Base-by-base conservation (phyloP, 2,329 filamentous ascomycete species). In the Alternaria ventricosa region DNA sequence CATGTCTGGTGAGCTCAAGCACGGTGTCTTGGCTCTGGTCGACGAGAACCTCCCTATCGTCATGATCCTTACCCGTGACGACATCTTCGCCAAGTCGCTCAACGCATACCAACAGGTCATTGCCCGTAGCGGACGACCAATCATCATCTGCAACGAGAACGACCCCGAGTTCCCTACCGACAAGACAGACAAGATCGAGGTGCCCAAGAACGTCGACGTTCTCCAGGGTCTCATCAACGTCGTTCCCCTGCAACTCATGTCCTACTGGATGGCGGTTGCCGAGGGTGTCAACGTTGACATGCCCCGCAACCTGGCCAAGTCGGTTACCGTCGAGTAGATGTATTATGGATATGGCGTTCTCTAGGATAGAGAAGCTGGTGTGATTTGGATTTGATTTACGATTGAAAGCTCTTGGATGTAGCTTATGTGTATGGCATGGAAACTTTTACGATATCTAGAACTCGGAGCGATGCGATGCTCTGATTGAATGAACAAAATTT, bases 91-190 rank as follows among this genome's bases (percentile, higher is more conserved):
- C 81, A 99, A 99, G 86, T 98, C 96, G n/a, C 87, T 99, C 78
- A 99, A 99, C 82, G 96, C 96, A 76, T 99, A 98, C 83, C 96
- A 99, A 85, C 96, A 99, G 87, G 96, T 99, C 78, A 95, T 97
- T 86, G 96, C 96, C 73, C 95, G 96, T 81, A 89, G 90, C 77
- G 96, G 96, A 78, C 95, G 96, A 82, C 96, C 96, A 66, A 99
- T 99, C 80, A 95, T 99, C 77, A 98, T 99, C 80, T 99, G 96
- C 90, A 98, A 98, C 85, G 86, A 90, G 60, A 84, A 86, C 71
- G 96, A 99, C 78, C 87, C 90, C 73, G 96, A 98, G 84, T 99
- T 99, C 86, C 90, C 91, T 66, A 82, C 89, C 63, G 92, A 90
- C 70, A 91, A 95, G 84, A 96, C 94, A 44, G 93, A 97, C 86